Conservation (phyloP, 1,139 yeast species). For the Geotrichum australiense region DNA sequence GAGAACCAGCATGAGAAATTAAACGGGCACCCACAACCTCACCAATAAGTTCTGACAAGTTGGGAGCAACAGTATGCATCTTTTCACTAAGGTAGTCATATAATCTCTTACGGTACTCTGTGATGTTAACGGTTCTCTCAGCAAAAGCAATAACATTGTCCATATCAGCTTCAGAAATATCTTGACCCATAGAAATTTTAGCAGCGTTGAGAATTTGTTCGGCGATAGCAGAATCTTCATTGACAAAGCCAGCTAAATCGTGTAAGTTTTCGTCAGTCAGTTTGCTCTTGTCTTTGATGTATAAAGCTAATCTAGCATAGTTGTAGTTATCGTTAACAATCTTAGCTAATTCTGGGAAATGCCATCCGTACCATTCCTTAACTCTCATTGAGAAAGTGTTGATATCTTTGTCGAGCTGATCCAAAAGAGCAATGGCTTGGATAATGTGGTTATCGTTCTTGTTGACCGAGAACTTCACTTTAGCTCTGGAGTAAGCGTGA, state of each 20-base stretch:
- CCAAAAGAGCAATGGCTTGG: conserved; percentile 95
- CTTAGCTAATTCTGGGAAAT: conserved; percentile 98
- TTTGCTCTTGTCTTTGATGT: conserved; percentile 81
- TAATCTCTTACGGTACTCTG: conserved; percentile 90
- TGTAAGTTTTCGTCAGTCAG: conserved; percentile 81
- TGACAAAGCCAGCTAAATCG: conserved; percentile 79
- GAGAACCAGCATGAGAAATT: conserved; percentile 95
- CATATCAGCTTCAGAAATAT: conserved; percentile 82
- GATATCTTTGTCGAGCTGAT: conserved; percentile 93
- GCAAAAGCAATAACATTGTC: conserved; percentile 84
- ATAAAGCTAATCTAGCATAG: conserved; percentile 58
- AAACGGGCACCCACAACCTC: conserved; percentile 98
- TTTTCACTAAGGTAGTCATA: conserved; percentile 83
- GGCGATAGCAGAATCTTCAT: conserved; percentile 91
- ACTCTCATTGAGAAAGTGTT: conserved; percentile 96
- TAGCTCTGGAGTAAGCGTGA: conserved; percentile 97
- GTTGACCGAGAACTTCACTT: conserved; percentile 97
- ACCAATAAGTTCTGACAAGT: conserved; percentile 90
- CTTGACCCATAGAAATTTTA: conserved; percentile 98
- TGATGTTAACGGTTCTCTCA: conserved; percentile 86
- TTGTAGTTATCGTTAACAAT: conserved; percentile 94
- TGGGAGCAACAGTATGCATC: conserved; percentile 98
- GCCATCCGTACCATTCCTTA: conserved; percentile 99
- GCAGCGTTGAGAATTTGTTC: conserved; percentile 93
- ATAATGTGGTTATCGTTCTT: conserved; percentile 98